These are phyloP conservation scores for Cicer bijugum DNA, from an alignment of 306 rosid species.

Conservation along the genomic window DNA sequence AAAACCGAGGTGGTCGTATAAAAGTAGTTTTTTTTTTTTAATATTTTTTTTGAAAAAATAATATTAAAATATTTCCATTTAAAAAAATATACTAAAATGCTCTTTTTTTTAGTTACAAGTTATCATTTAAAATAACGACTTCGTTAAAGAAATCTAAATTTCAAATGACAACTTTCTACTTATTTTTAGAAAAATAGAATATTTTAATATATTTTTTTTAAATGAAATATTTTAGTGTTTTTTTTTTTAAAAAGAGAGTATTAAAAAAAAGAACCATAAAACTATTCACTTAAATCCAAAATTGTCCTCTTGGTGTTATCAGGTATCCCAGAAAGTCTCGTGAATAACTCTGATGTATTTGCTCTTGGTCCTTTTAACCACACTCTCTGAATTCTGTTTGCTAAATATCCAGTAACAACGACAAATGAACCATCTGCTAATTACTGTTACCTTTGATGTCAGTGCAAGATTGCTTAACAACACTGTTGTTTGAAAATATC, in stretches of 20 bases:
- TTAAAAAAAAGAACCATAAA: too few species aligned
- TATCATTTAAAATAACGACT: too few species aligned
- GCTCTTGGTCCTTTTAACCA: conserved; percentile 47
- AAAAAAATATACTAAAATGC: too few species aligned
- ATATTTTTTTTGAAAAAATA: too few species aligned
- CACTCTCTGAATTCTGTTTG: conserved; percentile 38
- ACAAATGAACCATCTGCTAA: conserved; percentile 47
- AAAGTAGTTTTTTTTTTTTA: not conserved
- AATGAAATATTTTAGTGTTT: too few species aligned
- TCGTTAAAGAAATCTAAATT: too few species aligned
- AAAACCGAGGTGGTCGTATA: conserved; percentile 16
- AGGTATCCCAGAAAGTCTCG: conserved; percentile 14
- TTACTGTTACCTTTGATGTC: conserved; percentile 50
- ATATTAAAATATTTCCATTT: too few species aligned
- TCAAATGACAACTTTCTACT: too few species aligned
- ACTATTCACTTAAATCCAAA: conserved; percentile 49
- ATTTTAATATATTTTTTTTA: too few species aligned
- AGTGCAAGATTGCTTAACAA: conserved; percentile 46
- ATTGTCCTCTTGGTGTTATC: conserved; percentile 48
- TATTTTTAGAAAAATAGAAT: too few species aligned
- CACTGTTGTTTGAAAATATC: conserved; percentile 42
- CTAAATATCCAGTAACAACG: conserved; percentile 48
- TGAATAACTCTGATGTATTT: conserved; percentile 40
- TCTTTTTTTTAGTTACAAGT: too few species aligned
- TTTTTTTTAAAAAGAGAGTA: too few species aligned